A percentile compares a stretch with the other conserved stretches of the same genome.
Conservation (phyloP, 768 basidiomycete genomes). For the Trametes maxima region DNA sequence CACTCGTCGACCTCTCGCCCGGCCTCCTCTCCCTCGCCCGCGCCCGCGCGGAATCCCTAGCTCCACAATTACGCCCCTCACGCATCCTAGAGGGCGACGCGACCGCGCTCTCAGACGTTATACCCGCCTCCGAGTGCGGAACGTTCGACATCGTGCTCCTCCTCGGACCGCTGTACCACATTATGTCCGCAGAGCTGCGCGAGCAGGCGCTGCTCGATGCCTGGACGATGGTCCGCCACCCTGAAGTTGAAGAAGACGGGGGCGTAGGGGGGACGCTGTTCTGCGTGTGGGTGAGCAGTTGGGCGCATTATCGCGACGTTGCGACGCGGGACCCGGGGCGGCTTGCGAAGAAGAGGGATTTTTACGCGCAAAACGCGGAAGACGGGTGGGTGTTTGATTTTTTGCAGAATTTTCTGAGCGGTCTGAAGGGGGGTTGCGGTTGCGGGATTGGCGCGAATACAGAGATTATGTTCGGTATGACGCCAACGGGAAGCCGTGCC, state of each 20-base stretch:
- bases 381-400: slow-evolving; percentile 4
- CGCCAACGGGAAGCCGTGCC: not conserved
- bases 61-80: not conserved
- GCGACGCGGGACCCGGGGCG: slow-evolving; percentile 19
- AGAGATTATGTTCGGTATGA: slow-evolving; percentile 10
- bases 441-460: not conserved
- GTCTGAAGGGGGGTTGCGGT: not conserved
- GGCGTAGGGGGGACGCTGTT: slow-evolving; percentile 14
- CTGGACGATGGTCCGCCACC: slow-evolving; percentile 17
- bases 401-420: not conserved
- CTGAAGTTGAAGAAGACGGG: not conserved
- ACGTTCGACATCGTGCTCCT: slow-evolving; percentile 28
- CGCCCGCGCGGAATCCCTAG: slow-evolving; percentile 3
- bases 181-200: slow-evolving; percentile 18
- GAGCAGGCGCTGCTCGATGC: slow-evolving; percentile 17
- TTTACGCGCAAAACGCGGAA: slow-evolving; percentile 21
- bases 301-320: slow-evolving; percentile 25
- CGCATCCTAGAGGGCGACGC: slow-evolving; percentile 49
- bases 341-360: slow-evolving; percentile 11
- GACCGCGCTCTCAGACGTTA: slow-evolving; percentile 49
- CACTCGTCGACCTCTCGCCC: slow-evolving; percentile 23
- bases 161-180: slow-evolving; percentile 27
- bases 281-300: slow-evolving; percentile 23
- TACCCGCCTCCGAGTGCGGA: slow-evolving; percentile 45
- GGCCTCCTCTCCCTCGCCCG: slow-evolving; percentile 23